These are phyloP conservation scores for Coemansia sp. DNA, from an alignment of 192 early-diverging fungal species.

Conservation along the genomic window DNA sequence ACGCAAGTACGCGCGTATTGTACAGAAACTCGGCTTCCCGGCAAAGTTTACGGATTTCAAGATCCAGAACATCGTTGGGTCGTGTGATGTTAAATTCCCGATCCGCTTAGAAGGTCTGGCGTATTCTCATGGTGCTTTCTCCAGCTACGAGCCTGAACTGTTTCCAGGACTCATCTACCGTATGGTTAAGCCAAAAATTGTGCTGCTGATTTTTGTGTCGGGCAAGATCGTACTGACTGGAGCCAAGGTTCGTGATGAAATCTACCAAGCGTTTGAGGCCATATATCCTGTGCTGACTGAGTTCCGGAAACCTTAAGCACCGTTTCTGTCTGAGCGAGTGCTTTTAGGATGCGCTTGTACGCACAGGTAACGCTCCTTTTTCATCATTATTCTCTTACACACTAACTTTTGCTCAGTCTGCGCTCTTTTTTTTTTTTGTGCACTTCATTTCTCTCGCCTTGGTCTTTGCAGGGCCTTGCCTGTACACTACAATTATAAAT, in stretches of 20 bases:
- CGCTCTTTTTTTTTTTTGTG: too few species aligned
- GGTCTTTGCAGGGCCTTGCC: background rate
- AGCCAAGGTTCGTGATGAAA: constrained; percentile 97
- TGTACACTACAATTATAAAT: background rate
- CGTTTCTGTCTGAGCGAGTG: too few species aligned
- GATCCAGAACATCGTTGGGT: constrained; percentile 99
- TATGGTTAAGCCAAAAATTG: constrained; percentile 98
- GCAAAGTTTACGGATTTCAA: constrained; percentile 99
- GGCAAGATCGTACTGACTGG: constrained; percentile 99
- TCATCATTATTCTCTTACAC: background rate
- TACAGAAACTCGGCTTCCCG: constrained; percentile 96
- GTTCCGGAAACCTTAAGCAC: constrained; percentile 65
- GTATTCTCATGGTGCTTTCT: constrained; percentile 88
- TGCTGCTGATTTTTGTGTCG: constrained; percentile 97
- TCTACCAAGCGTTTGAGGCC: constrained; percentile 95
- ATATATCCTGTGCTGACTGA: constrained; percentile 96
- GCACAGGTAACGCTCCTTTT: background rate
- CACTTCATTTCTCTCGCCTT: background rate
- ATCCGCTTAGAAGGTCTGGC: constrained; percentile 97
- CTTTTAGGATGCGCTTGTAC: too few species aligned
- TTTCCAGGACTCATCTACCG: constrained; percentile 99
- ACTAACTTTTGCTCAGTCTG: too few species aligned
- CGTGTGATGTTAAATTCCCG: constrained; percentile 99
- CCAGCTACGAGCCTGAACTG: constrained; percentile 93
- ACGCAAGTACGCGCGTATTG: constrained; percentile 98